These are phyloP conservation scores for Kalmanozyma brasiliensis DNA, from an alignment of 1,284 basidiomycete genomes.

Conservation along the genomic window DNA sequence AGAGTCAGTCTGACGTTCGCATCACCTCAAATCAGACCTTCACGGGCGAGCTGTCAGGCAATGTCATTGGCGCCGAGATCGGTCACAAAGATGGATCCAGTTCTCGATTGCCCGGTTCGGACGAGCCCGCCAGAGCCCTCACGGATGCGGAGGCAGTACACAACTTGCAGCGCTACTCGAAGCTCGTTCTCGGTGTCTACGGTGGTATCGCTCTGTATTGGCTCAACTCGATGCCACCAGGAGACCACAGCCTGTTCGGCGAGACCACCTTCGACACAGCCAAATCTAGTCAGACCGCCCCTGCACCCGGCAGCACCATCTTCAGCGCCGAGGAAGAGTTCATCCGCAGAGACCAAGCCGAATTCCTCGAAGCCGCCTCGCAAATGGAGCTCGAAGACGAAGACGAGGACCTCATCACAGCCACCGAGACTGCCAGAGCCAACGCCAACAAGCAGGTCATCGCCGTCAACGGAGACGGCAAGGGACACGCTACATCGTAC, in stretches of 20 bases:
- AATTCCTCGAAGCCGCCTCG: slow-evolving; percentile 50
- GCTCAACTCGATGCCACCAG: slow-evolving; percentile 50
- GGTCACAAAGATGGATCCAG: slow-evolving; percentile 31
- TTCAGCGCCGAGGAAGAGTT: slow-evolving; percentile 55
- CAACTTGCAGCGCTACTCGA: slow-evolving; percentile 55
- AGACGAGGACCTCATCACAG: slow-evolving; percentile 12
- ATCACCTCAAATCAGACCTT: slow-evolving; percentile 53
- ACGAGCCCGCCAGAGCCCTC: slow-evolving; percentile 31
- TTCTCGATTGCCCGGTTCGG: slow-evolving; percentile 20
- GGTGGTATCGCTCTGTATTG: slow-evolving; percentile 58
- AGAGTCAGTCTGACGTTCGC: slow-evolving; percentile 30
- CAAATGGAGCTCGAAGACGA: slow-evolving; percentile 54
- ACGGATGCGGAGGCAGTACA: slow-evolving; percentile 50
- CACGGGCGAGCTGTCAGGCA: slow-evolving; percentile 40
- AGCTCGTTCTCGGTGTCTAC: slow-evolving; percentile 60
- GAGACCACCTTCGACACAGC: not conserved
- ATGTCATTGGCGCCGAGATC: slow-evolving; percentile 60
- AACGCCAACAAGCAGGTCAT: not conserved
- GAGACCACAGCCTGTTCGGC: not conserved
- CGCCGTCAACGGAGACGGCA: slow-evolving; percentile 3
- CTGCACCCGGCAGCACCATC: slow-evolving; percentile 14
- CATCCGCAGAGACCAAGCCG: slow-evolving; percentile 41
- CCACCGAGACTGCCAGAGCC: not conserved
- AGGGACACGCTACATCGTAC: slow-evolving; percentile 30
- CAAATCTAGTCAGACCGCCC: not conserved